Conservation (phyloP, 2,329 filamentous ascomycete genomes). For the Neophaeococcomyces aloes region DNA sequence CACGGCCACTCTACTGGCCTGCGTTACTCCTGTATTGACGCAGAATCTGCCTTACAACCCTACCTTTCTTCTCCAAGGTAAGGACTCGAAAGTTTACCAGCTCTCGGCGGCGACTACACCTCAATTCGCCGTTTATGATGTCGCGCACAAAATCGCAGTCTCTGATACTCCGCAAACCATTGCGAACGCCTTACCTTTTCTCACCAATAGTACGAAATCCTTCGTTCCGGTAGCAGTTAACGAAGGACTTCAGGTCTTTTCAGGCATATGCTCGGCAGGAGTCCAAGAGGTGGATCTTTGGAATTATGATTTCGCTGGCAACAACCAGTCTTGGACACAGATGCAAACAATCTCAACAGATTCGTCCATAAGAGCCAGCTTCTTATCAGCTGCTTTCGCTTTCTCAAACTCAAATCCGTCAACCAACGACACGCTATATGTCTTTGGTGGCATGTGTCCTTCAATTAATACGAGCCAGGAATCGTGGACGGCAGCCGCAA, state of each 20-base stretch:
- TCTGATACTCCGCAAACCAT: conserved; percentile 39
- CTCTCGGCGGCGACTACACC: conserved; percentile 1
- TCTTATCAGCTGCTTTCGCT: conserved; percentile 50
- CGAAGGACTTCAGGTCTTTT: conserved; percentile 62
- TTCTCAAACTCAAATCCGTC: conserved; percentile 50
- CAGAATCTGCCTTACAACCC: conserved; percentile 9
- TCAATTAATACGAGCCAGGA: conserved; percentile 32
- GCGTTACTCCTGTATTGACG: conserved; percentile 4
- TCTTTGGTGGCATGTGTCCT: conserved; percentile 82
- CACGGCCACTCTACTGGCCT: conserved; percentile 6
- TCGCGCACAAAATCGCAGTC: conserved; percentile 20
- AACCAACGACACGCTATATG: conserved; percentile 45
- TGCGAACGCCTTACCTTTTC: conserved; percentile 49
- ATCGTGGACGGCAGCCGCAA: conserved; percentile 56
- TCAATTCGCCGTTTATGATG: conserved; percentile 19
- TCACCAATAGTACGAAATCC: conserved; percentile 34
- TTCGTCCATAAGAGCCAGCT: conserved; percentile 40
- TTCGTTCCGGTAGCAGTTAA: conserved; percentile 55
- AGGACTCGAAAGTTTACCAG: conserved; percentile 9
- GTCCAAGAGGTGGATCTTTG: conserved; percentile 50
- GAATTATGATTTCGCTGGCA: conserved; percentile 48
- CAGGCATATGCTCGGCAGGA: conserved; percentile 57
- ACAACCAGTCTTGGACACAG: conserved; percentile 47
- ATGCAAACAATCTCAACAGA: conserved; percentile 29
- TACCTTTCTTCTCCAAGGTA: neutral